Evolutionary conservation across 331 rosid species (phyloP), one percentile per base, ranked within the genome.

Genomic region (Acacia concinna): DNA sequence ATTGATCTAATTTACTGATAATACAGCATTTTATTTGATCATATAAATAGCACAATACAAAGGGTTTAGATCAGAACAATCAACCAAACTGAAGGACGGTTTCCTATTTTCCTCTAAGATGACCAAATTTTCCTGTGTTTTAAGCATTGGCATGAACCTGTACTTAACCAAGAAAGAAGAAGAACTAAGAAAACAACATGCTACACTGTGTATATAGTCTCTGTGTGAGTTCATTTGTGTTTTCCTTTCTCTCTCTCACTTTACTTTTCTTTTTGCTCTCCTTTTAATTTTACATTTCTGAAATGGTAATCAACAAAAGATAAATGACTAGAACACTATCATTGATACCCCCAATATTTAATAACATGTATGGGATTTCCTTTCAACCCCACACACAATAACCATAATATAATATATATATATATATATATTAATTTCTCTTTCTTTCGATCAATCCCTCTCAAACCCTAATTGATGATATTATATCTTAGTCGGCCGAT

Each of bases 11-110:
- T 67, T 54, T 74, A 54, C 21, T 3, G 46, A 40, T 44, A 81
- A 69, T 44, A 27, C 27, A 7, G 17, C 28, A 38, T 31, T 81
- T 81, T 78, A 81, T 68, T 84, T 81, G 10, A 49, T 49, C 57
- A 49, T 32, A 81, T 76, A 59, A 51, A 73, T 51, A 59, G 18
- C 73, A 74, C 43, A 77, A 18, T 65, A 78, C 77, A 78, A 47
- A 56, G 23, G 32, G 54, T 49, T 73, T 23, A 18, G 23, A 49
- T 20, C 57, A 23, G 51, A 78, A 47, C 8, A 59, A 54, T 21
- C 23, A 73, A 43, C 57, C 41, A 44, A 79, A 68, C 62, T 75
- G 64, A 75, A 25, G 32, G 23, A 75, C 78, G 59, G 63, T 83
- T 60, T 30, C 21, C 63, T 28, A 1, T 73, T 57, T 46, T 59